Evolutionary conservation across 2,329 filamentous ascomycete species (phyloP).

Genomic region (Alternaria sp.): DNA sequence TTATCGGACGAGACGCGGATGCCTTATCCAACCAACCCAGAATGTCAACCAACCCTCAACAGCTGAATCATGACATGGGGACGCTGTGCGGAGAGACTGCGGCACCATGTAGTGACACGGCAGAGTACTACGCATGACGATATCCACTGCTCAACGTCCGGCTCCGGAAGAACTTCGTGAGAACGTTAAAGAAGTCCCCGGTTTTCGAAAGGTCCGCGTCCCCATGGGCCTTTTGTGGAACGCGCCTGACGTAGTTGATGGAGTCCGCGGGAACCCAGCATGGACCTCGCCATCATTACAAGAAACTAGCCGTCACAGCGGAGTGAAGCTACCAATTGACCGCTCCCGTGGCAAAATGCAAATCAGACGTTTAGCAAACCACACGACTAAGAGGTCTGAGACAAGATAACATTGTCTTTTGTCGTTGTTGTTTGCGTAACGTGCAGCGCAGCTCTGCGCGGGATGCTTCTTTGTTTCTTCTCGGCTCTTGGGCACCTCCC

Average conservation of each 20-base stretch:
- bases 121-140: conserved; percentile 1
- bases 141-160: conserved; percentile 1
- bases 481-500: conserved; percentile 7
- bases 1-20: background rate
- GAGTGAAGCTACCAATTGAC: conserved; percentile 7
- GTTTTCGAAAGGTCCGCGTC: background rate
- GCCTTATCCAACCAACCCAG: background rate
- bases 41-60: background rate
- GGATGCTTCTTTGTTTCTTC: conserved; percentile 5
- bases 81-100: background rate
- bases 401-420: background rate
- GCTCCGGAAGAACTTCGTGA: background rate
- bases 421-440: background rate
- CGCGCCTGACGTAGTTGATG: conserved; percentile 6
- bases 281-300: background rate
- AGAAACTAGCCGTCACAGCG: background rate
- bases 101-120: background rate
- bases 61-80: background rate
- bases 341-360: background rate
- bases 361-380: background rate
- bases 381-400: background rate
- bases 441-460: conserved; percentile 1
- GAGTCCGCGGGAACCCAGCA: background rate
- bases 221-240: conserved; percentile 9
- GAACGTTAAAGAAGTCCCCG: background rate